A percentile compares a stretch with the other conserved stretches of the same genome.
Evolutionary conservation across 768 basidiomycete genomes (phyloP).

Genomic region (Floccularia luteovirens): DNA sequence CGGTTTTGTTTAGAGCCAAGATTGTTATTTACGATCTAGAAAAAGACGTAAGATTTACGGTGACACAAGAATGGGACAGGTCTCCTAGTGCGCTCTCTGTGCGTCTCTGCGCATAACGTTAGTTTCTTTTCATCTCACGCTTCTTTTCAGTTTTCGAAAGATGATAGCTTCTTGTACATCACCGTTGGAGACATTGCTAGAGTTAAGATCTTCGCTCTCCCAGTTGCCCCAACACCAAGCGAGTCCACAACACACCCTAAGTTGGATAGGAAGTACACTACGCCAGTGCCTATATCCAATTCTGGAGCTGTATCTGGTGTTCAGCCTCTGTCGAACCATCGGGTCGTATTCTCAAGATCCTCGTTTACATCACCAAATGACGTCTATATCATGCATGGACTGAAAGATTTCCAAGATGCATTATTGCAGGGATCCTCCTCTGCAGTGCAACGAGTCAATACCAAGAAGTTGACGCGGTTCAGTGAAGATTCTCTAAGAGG

Average conservation of each 20-base stretch:
- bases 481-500: constrained; percentile 44
- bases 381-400: constrained; percentile 52
- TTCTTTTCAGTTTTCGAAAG: constrained; percentile 58
- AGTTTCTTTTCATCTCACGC: background rate
- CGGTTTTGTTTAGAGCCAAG: constrained; percentile 41
- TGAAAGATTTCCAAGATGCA: constrained; percentile 34
- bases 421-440: constrained; percentile 23
- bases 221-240: constrained; percentile 55
- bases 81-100: constrained; percentile 59
- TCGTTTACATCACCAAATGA: constrained; percentile 79
- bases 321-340: constrained; percentile 49
- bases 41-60: constrained; percentile 57
- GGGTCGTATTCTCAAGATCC: constrained; percentile 65
- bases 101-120: constrained; percentile 14
- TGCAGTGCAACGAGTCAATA: constrained; percentile 21
- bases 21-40: constrained; percentile 73
- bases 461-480: constrained; percentile 60
- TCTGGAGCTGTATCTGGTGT: constrained; percentile 52
- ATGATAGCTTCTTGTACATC: constrained; percentile 62
- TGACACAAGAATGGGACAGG: constrained; percentile 84
- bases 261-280: constrained; percentile 35
- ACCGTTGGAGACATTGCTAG: constrained; percentile 75
- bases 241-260: constrained; percentile 45
- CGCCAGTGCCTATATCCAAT: constrained; percentile 54
- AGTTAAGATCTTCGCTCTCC: constrained; percentile 65